Evolutionary conservation across 495 filamentous ascomycete species (phyloP).

Genomic region (Venustampulla echinocandica): DNA sequence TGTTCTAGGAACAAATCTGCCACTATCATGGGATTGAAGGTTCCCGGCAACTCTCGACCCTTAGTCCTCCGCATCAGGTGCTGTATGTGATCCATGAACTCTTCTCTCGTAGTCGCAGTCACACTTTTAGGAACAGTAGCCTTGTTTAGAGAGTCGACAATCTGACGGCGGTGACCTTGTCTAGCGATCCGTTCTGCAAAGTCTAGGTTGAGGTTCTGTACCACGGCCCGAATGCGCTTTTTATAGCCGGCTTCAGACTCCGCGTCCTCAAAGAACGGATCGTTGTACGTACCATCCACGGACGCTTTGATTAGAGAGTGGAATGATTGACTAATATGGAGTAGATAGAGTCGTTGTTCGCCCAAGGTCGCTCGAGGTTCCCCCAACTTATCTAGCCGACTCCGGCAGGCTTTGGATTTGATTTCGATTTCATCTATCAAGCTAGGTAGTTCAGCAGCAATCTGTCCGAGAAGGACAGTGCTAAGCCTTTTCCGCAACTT

Average conservation of each 20-base stretch:
- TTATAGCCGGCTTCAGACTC: conserved; percentile 28
- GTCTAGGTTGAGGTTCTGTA: conserved; percentile 47
- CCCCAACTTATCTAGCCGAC: conserved; percentile 39
- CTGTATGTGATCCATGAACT: conserved; percentile 33
- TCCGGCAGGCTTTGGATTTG: conserved; percentile 22
- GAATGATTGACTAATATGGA: conserved; percentile 44
- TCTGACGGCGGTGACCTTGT: conserved; percentile 36
- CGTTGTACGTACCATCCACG: conserved; percentile 46
- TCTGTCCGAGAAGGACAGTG: conserved; percentile 46
- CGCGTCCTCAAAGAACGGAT: conserved; percentile 45
- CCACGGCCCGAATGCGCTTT: conserved; percentile 50
- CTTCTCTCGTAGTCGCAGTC: conserved; percentile 25
- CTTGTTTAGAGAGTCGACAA: conserved; percentile 19
- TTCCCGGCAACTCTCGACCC: conserved; percentile 41
- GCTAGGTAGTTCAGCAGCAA: conserved; percentile 46
- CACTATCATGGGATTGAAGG: conserved; percentile 42
- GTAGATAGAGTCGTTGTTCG: conserved; percentile 46
- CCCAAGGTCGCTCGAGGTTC: conserved; percentile 33
- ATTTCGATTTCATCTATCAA: conserved; percentile 48
- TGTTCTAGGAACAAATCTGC: conserved; percentile 44
- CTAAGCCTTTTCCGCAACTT: conserved; percentile 44
- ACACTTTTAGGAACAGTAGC: conserved; percentile 12
- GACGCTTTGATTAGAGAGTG: conserved; percentile 40
- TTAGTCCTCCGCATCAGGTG: conserved; percentile 32
- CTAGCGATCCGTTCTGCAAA: conserved; percentile 44